Conservation (phyloP, 2,329 filamentous ascomycete species). For the Beauveria sp. region DNA sequence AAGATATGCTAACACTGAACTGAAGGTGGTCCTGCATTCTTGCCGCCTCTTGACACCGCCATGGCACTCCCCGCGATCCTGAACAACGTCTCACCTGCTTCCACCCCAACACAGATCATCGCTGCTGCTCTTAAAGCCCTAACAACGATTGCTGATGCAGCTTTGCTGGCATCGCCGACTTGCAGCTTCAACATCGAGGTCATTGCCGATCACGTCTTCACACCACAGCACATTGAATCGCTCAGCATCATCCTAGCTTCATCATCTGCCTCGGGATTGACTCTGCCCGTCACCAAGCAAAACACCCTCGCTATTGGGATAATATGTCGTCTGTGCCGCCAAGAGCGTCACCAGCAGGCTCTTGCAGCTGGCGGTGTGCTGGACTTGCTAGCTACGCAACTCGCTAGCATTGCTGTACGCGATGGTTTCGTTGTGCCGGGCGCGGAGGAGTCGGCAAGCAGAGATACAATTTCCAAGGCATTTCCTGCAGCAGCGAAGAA, state of each 20-base stretch:
- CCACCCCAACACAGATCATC: conserved; percentile 58
- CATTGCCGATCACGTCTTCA: conserved; percentile 61
- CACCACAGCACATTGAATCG: conserved; percentile 50
- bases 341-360: conserved; percentile 62
- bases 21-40: conserved; percentile 71
- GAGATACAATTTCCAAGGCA: conserved; percentile 46
- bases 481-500: conserved; percentile 56
- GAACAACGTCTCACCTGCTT: conserved; percentile 56
- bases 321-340: conserved; percentile 53
- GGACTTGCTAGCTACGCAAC: conserved; percentile 66
- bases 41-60: conserved; percentile 64
- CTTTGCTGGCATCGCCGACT: conserved; percentile 45
- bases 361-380: conserved; percentile 67
- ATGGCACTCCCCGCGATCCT: conserved; percentile 63
- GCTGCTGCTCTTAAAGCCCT: conserved; percentile 68
- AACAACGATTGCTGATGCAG: conserved; percentile 61
- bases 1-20: background rate
- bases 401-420: conserved; percentile 63
- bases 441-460: conserved; percentile 46
- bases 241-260: conserved; percentile 54
- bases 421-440: conserved; percentile 62
- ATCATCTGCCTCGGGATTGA: conserved; percentile 42
- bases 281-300: conserved; percentile 50
- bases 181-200: conserved; percentile 39
- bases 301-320: conserved; percentile 52